Conservation (phyloP, 2,329 filamentous ascomycete species). For the Fusarium sp. region DNA sequence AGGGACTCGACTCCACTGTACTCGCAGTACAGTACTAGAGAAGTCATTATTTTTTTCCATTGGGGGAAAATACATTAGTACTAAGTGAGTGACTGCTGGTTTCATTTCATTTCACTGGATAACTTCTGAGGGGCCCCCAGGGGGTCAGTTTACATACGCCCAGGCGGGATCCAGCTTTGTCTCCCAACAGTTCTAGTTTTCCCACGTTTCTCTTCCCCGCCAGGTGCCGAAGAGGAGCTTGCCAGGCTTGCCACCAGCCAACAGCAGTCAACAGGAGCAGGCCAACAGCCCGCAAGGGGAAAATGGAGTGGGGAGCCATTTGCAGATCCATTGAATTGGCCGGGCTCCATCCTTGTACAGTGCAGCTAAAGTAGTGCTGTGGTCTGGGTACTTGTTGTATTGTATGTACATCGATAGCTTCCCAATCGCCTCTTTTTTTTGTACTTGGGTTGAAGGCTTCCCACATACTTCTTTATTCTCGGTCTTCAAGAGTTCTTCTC, state of each 20-base stretch:
- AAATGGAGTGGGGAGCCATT: constrained; percentile 32
- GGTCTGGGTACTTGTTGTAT: neutral
- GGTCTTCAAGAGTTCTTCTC: constrained; percentile 13
- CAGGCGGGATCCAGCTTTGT: constrained; percentile 22
- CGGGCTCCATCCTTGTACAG: constrained; percentile 23
- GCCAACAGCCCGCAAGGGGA: constrained; percentile 41
- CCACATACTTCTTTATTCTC: constrained; percentile 35
- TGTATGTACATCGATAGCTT: constrained; percentile 10
- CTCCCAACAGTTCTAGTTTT: constrained; percentile 50
- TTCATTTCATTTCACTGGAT: constrained; percentile 13
- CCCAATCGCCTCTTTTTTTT: constrained; percentile 37
- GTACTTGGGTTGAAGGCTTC: constrained; percentile 40
- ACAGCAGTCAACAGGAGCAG: constrained; percentile 39
- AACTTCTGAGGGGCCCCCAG: constrained; percentile 2
- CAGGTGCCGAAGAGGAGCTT: constrained; percentile 45
- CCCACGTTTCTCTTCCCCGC: constrained; percentile 39
- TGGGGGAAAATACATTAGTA: constrained; percentile 35
- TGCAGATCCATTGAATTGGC: constrained; percentile 41
- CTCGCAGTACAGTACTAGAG: neutral
- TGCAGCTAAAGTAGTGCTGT: neutral
- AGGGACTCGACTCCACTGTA: neutral
- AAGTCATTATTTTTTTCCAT: constrained; percentile 35
- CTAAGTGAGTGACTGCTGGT: neutral
- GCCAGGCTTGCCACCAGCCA: constrained; percentile 45
- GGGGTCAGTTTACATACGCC: constrained; percentile 36